phyloP scores from a whole-genome alignment of 2,329 filamentous ascomycete genomes.

The Decorospora gaudefroyi region DNA sequence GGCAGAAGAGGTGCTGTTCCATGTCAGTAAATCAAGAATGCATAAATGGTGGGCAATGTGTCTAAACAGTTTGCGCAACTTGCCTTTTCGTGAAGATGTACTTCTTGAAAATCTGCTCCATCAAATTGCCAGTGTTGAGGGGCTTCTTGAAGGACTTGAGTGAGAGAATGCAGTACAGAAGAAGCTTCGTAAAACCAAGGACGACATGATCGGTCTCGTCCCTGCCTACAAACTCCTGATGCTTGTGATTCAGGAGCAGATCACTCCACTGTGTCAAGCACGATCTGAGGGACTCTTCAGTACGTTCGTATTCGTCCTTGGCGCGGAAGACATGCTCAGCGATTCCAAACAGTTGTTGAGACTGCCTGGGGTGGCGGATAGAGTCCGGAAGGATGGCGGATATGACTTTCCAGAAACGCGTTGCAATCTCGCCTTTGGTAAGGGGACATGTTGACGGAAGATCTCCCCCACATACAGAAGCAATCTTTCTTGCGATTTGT shows the following conservation, averaged over 20 bases:
- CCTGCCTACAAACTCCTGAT: slow-evolving; percentile 44
- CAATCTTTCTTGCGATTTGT: slow-evolving; percentile 35
- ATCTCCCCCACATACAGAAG: slow-evolving; percentile 43
- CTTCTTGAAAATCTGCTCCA: slow-evolving; percentile 42
- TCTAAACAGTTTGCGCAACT: slow-evolving; percentile 6
- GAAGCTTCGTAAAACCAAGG: slow-evolving; percentile 48
- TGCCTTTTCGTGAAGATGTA: slow-evolving; percentile 42
- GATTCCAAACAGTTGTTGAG: slow-evolving; percentile 43
- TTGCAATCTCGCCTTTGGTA: slow-evolving; percentile 35
- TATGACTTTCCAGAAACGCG: slow-evolving; percentile 43
- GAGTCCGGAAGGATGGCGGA: slow-evolving; percentile 37
- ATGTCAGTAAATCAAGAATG: slow-evolving; percentile 5
- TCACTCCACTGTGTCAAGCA: slow-evolving; percentile 41
- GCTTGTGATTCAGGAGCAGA: slow-evolving; percentile 41
- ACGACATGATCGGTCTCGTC: slow-evolving; percentile 45
- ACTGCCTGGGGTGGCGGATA: slow-evolving; percentile 29
- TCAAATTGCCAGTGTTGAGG: slow-evolving; percentile 36
- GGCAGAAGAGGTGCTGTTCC: slow-evolving; percentile 10
- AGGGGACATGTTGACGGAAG: slow-evolving; percentile 42
- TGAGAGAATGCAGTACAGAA: slow-evolving; percentile 47
- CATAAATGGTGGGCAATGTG: neutral
- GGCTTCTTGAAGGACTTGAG: slow-evolving; percentile 49
- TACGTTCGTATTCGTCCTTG: slow-evolving; percentile 41
- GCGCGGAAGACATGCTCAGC: slow-evolving; percentile 44
- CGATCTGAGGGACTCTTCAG: slow-evolving; percentile 38